These are phyloP conservation scores for Xylaria cubensis DNA, from an alignment of 495 filamentous ascomycete species.

Conservation along the genomic window DNA sequence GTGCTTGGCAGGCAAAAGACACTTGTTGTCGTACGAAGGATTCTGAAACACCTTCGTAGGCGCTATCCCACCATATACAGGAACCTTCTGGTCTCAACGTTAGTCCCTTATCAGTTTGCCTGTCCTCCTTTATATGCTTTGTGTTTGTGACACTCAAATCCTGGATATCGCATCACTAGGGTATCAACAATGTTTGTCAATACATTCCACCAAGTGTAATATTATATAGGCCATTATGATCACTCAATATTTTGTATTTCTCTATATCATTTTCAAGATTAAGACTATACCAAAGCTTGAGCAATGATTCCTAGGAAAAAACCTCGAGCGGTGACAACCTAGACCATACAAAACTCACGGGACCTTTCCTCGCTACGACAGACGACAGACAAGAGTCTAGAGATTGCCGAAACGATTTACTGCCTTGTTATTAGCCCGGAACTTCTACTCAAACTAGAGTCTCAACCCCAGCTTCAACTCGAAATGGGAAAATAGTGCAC, in stretches of 20 bases:
- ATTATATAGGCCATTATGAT: background rate
- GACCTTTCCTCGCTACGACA: background rate
- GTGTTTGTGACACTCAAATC: no score
- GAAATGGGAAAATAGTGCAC: background rate
- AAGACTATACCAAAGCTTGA: background rate
- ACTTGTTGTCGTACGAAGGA: no score
- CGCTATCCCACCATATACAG: no score
- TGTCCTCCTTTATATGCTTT: no score
- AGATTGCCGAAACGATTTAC: background rate
- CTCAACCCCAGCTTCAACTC: background rate
- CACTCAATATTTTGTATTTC: background rate
- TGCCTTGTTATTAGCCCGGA: background rate
- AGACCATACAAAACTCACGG: background rate
- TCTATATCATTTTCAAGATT: background rate
- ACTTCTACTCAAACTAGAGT: background rate
- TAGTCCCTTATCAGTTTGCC: no score
- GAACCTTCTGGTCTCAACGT: no score
- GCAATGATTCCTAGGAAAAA: background rate
- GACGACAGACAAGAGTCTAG: background rate
- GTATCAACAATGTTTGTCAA: background rate
- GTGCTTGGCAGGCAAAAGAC: no score
- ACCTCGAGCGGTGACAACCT: conserved; percentile 1
- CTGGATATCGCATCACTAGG: no score
- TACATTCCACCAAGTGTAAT: background rate
- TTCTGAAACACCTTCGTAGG: no score